Conservation (phyloP, 2,329 filamentous ascomycete species). For the Ceratocystiopsis sp. region DNA sequence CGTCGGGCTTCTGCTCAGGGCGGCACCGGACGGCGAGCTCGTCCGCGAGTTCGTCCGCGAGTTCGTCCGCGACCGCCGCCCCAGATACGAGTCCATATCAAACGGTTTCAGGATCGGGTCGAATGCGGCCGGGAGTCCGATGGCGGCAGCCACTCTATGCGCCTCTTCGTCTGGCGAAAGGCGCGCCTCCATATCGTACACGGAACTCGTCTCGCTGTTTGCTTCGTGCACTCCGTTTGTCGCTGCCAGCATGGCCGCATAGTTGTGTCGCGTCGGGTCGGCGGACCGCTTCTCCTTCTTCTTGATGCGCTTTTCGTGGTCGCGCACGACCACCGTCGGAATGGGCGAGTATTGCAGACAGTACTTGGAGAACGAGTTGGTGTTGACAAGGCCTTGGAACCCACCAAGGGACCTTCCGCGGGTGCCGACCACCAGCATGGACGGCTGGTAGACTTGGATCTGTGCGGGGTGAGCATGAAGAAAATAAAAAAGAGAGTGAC, state of each 20-base stretch:
- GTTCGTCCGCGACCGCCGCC: slow-evolving; percentile 5
- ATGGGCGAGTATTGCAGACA: slow-evolving; percentile 87
- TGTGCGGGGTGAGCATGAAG: slow-evolving; percentile 17
- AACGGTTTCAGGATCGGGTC: slow-evolving; percentile 44
- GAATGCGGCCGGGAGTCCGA: slow-evolving; percentile 44
- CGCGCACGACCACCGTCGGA: slow-evolving; percentile 80
- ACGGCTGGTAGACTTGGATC: slow-evolving; percentile 85
- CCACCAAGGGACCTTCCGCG: slow-evolving; percentile 70
- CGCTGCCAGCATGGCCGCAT: slow-evolving; percentile 59
- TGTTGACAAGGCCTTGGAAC: slow-evolving; percentile 68
- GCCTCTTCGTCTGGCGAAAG: slow-evolving; percentile 45
- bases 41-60: slow-evolving; percentile 1
- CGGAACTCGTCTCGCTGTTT: slow-evolving; percentile 33
- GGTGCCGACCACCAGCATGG: slow-evolving; percentile 80
- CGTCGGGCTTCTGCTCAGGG: neutral
- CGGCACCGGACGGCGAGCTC: neutral
- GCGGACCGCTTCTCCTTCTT: slow-evolving; percentile 74
- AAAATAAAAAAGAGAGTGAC: neutral
- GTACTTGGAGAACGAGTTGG: slow-evolving; percentile 83
- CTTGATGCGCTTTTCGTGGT: slow-evolving; percentile 72
- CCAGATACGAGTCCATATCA: slow-evolving; percentile 13
- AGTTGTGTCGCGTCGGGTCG: slow-evolving; percentile 59
- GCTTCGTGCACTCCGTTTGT: slow-evolving; percentile 39
- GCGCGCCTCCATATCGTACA: slow-evolving; percentile 36
- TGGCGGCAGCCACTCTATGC: slow-evolving; percentile 44